These are phyloP conservation scores for Potentilla sterilis DNA, from an alignment of 306 rosid species.

Conservation along the genomic window DNA sequence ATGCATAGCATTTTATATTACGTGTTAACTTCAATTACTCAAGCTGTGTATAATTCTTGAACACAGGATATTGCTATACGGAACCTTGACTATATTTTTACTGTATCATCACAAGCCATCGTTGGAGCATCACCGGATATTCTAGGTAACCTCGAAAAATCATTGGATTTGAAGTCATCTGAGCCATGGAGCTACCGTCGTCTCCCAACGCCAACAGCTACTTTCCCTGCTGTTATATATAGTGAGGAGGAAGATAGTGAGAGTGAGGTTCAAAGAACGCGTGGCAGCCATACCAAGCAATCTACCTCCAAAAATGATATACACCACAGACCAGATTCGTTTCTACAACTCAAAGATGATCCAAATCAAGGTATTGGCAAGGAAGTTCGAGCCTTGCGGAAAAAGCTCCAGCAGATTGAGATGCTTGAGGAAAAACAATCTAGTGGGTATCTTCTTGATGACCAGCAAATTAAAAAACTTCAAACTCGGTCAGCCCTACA, in stretches of 20 bases:
- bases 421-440: slow-evolving; percentile 89
- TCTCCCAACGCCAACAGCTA: slow-evolving; percentile 88
- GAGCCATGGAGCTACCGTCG: slow-evolving; percentile 88
- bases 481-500: slow-evolving; percentile 55
- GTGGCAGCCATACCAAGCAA: slow-evolving; percentile 42
- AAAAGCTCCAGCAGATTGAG: slow-evolving; percentile 96
- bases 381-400: slow-evolving; percentile 69
- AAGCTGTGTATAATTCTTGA: slow-evolving; percentile 12
- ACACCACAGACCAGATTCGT: slow-evolving; percentile 50
- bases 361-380: slow-evolving; percentile 45
- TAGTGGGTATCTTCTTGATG: slow-evolving; percentile 71
- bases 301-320: slow-evolving; percentile 38
- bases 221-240: slow-evolving; percentile 70
- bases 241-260: slow-evolving; percentile 89
- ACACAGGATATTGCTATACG: slow-evolving; percentile 82
- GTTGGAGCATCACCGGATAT: slow-evolving; percentile 65
- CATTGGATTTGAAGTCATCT: slow-evolving; percentile 74
- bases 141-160: slow-evolving; percentile 70
- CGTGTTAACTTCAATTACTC: slow-evolving; percentile 2
- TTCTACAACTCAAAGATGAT: slow-evolving; percentile 64
- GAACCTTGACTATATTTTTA: slow-evolving; percentile 78
- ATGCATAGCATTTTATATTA: background rate
- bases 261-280: slow-evolving; percentile 52
- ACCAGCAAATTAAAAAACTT: slow-evolving; percentile 89
- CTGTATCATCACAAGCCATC: slow-evolving; percentile 66